Evolutionary conservation across 176 grass and related monocot genomes (phyloP).

Genomic region (Triticum monococcum): DNA sequence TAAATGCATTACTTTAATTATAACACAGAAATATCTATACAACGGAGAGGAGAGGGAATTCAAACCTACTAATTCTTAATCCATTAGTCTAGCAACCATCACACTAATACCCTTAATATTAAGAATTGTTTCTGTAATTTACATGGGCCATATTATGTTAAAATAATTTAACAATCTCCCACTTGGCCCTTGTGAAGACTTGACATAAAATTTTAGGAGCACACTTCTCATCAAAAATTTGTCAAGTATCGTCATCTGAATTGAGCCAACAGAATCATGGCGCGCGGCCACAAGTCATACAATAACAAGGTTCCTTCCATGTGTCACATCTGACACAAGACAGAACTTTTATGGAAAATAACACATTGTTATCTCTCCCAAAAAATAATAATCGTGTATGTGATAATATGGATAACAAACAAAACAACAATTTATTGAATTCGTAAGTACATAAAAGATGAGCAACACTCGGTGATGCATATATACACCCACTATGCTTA

Average conservation of each 20-base stretch:
- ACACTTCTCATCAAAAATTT: neutral
- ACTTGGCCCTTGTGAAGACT: neutral
- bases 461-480: no score
- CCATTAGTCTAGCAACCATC: neutral
- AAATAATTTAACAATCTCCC: neutral
- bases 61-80: no score
- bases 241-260: neutral
- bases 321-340: neutral
- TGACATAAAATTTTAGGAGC: neutral
- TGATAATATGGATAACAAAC: neutral
- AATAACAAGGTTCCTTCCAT: neutral
- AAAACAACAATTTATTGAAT: no score
- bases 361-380: no score
- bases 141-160: neutral
- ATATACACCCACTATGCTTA: no score
- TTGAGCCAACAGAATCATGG: neutral
- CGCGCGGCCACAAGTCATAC: neutral
- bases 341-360: no score
- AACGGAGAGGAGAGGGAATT: no score
- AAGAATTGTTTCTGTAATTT: neutral
- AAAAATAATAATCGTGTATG: no score
- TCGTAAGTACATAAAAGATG: no score
- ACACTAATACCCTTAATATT: neutral
- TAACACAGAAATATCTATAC: no score
- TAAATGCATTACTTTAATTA: neutral